Evolutionary conservation across 129 eudicot species (phyloP).

Genomic region (Escallonia rubra): DNA sequence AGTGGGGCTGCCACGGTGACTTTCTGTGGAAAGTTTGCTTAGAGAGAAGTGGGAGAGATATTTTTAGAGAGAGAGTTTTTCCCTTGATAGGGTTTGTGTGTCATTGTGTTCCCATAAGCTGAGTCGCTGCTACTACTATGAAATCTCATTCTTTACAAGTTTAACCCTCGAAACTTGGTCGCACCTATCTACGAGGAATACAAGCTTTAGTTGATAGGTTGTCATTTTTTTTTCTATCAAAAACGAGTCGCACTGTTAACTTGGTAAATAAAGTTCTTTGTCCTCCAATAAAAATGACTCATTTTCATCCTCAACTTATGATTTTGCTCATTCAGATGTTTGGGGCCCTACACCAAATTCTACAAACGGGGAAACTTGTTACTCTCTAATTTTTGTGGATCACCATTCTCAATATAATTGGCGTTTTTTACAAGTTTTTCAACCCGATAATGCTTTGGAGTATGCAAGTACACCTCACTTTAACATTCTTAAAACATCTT

Average conservation of each 20-base stretch:
- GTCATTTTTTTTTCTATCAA: no score
- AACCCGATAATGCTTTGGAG: not conserved
- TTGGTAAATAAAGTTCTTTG: constrained; percentile 1
- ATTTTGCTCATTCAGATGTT: constrained; percentile 1
- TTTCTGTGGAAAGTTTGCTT: no score
- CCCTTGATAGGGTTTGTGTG: no score
- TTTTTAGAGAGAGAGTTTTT: no score
- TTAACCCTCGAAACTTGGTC: no score
- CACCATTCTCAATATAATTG: not conserved
- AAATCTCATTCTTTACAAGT: no score
- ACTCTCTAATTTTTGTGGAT: not conserved
- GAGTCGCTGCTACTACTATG: no score
- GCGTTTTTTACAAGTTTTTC: not conserved
- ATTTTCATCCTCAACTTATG: not conserved
- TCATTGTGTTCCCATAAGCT: no score
- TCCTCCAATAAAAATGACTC: constrained; percentile 5
- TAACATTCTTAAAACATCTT: not conserved
- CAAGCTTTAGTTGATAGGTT: no score
- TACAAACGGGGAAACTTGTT: not conserved
- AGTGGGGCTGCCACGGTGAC: no score
- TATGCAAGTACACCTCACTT: not conserved
- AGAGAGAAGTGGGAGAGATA: no score
- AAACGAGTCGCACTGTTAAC: not conserved
- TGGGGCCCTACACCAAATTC: not conserved
- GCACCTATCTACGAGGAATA: no score